Evolutionary conservation across 345 rosid genomes (phyloP), one percentile per base, ranked within the genome.

Genomic region (Moricandia moricandioides): DNA sequence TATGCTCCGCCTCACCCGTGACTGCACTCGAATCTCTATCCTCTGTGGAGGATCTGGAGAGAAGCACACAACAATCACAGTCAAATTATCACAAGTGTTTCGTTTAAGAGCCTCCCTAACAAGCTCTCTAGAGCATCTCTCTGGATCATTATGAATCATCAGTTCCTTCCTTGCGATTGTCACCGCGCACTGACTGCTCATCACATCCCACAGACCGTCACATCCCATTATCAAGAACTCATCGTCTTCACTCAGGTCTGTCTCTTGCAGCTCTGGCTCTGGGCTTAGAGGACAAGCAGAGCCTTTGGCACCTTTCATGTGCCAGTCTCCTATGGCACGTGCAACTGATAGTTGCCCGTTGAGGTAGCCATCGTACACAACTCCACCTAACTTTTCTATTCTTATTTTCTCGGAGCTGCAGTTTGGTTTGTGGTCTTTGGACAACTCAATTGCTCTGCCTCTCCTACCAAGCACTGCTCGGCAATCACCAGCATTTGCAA

Each of bases 191-290:
- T 95, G 97, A 65, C 99, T 95, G 79, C 90, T 94, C 96, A 91
- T 94, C 35, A 94, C 98, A 82, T 94, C 98, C 98, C 98, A 94
- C 73, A 94, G 79, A 74, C 98, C 98, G 71, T 94, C 98, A 58
- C 98, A 90, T 27, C 97, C 98, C 88, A 94, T 88, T 68, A 95
- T 87, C 85, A 91, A 82, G 89, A 92, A 95, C 85, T 95, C 99
- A 33, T 95, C 99, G 4, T 90, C 99, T 71, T 89, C 97, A 0
- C 86, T 84, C 64, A 95, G 74, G 37, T 80, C 78, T 6, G 82
- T 65, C 79, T 88, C 96, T 79, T 87, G 90, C 80, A 95, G 67
- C 79, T 95, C 99, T 0, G 97, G 97, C 78, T 95, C 99, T 2
- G 97, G 90, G 57, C 87, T 95, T 27, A 95, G 82, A 43, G 97